Evolutionary conservation across 441 rosid species (phyloP), one percentile per base, ranked within the genome.

Genomic region (Euphorbia schlechtendalii): DNA sequence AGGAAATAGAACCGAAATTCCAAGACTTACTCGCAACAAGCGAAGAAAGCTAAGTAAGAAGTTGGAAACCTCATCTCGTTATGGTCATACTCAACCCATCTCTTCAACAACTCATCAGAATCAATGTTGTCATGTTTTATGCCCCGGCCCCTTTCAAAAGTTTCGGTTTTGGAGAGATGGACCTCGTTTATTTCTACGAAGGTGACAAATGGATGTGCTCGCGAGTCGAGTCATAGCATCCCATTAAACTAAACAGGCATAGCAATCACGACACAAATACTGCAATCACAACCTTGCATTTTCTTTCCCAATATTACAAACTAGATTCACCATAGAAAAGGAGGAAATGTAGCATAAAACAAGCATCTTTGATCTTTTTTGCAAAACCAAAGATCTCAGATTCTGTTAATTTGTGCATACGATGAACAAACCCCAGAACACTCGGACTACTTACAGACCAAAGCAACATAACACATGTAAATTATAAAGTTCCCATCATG

Each of bases 371-470:
- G 24, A 45, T 28, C 54, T 61, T 45, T 28, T 28, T 12, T 3
- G 9, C 4, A 18, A 30, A 30, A 1, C 15, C 41, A 41, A 49
- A 30, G 10, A 48, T 11, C 32, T 24, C 25, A 56, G 28, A n/a
- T n/a, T 17, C 49, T 3, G 34, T 63, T 41, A 24, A 51, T 46
- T 43, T 63, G 51, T 67, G 60, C 65, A 67, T 52, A 59, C 40
- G 24, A 41, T 15, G 10, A 55, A 32, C 54, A 41, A 70, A 30
- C 45, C 24, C 69, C 22, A 3, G 15, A 71, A 57, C 59, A 71
- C 46, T 52, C 18, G 6, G 55, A 52, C 49, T 75, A 67, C 69
- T 63, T 36, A 52, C 49, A 71, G 21, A 67, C 65, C 63, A 61
- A 56, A 61, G 69, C 61, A 49, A 58, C 57, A 51, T 48, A 27